Evolutionary conservation across 257 asterid species (phyloP).

Genomic region (Anisodus acutangulus): DNA sequence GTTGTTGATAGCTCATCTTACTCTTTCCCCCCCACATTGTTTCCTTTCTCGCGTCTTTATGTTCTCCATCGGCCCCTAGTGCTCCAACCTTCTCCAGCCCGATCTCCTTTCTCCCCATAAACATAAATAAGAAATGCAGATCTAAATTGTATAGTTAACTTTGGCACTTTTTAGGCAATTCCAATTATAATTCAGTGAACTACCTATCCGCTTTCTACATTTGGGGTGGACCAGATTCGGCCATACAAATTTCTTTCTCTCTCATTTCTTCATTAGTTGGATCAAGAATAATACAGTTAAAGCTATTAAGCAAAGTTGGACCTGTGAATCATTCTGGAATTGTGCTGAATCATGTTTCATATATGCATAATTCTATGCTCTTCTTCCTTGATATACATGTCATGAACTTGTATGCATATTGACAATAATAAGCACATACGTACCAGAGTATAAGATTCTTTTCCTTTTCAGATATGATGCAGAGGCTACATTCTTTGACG

Average conservation of each 20-base stretch:
- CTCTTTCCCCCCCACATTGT: too few species aligned
- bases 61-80: too few species aligned
- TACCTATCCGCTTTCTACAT: neutral
- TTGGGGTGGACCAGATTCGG: neutral
- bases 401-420: neutral
- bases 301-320: neutral
- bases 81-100: too few species aligned
- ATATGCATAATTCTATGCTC: neutral
- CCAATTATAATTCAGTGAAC: neutral
- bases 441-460: neutral
- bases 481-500: constrained; percentile 95
- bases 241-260: neutral
- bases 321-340: neutral
- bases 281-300: neutral
- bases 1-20: too few species aligned
- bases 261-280: neutral
- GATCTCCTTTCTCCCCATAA: too few species aligned
- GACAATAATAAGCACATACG: neutral
- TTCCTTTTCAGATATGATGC: constrained; percentile 68
- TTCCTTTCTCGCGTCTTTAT: too few species aligned
- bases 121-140: too few species aligned
- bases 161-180: neutral
- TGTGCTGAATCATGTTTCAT: neutral
- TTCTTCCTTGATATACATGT: neutral
- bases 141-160: neutral